Evolutionary conservation across 2,329 filamentous ascomycete species (phyloP).

Genomic region (Neofusicoccum sp.): DNA sequence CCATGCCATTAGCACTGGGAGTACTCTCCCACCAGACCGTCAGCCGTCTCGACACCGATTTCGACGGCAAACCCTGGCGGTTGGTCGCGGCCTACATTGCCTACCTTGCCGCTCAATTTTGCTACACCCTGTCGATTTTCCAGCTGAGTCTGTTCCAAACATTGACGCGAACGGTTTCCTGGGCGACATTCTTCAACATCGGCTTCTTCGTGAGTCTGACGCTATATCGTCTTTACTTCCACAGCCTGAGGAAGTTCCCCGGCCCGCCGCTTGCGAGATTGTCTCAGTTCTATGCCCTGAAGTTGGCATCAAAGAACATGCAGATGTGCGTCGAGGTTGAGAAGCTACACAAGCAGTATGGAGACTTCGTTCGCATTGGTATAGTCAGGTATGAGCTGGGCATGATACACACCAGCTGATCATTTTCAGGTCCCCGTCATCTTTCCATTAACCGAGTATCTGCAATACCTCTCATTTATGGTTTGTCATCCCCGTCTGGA

Average conservation of each 20-base stretch:
- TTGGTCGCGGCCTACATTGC: neutral
- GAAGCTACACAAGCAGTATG: slow-evolving; percentile 12
- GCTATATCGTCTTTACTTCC: slow-evolving; percentile 45
- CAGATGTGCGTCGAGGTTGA: slow-evolving; percentile 18
- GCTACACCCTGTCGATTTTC: neutral
- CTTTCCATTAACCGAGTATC: neutral
- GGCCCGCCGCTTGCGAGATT: slow-evolving; percentile 1
- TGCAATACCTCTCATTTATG: neutral
- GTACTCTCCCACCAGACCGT: neutral
- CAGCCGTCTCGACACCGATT: neutral
- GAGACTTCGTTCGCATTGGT: slow-evolving; percentile 24
- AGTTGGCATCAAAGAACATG: slow-evolving; percentile 2
- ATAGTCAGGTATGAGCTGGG: slow-evolving; percentile 31
- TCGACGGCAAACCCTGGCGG: neutral
- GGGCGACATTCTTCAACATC: slow-evolving; percentile 32
- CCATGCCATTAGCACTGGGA: neutral
- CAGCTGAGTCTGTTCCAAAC: neutral
- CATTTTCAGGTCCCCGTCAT: slow-evolving; percentile 26
- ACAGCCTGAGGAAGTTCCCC: slow-evolving; percentile 36
- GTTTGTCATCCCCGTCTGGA: neutral
- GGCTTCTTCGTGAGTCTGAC: slow-evolving; percentile 20
- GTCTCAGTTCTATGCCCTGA: slow-evolving; percentile 13
- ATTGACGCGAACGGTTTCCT: neutral
- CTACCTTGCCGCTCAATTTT: neutral
- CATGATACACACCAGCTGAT: slow-evolving; percentile 31